A percentile compares a stretch with the other conserved stretches of the same genome.
Conservation (phyloP, 441 rosid genomes). For the Adansonia grandidieri region DNA sequence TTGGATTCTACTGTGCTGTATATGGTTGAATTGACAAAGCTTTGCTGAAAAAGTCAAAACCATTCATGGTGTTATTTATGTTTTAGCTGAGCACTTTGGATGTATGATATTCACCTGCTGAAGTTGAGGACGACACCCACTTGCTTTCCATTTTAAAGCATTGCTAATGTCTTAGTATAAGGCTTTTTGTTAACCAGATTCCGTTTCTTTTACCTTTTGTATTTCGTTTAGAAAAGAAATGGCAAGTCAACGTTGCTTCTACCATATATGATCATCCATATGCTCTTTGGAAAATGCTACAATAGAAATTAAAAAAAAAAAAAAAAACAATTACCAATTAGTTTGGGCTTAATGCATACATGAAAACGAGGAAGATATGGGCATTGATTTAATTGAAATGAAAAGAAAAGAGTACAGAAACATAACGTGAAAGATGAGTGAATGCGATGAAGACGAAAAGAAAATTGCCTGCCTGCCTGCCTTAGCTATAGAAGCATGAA, state of each 20-base stretch:
- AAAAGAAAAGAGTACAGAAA: neutral
- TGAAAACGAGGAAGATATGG: neutral
- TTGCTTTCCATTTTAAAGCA: neutral
- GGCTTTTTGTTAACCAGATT: neutral
- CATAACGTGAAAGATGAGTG: neutral
- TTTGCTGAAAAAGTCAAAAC: neutral
- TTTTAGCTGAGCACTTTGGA: slow-evolving; percentile 5
- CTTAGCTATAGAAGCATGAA: neutral
- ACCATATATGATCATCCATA: too few relatives aligned
- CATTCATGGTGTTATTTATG: neutral
- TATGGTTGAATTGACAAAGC: neutral
- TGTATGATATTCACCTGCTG: neutral
- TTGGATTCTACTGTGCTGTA: neutral
- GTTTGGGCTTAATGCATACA: too few relatives aligned
- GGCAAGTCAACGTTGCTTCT: too few relatives aligned
- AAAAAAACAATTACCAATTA: too few relatives aligned
- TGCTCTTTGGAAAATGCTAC: too few relatives aligned
- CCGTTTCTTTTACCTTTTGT: neutral
- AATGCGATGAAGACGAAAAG: neutral
- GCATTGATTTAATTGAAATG: neutral
- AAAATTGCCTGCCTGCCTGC: neutral
- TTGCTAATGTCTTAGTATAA: neutral
- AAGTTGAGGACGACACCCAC: neutral
- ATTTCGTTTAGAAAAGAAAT: neutral
- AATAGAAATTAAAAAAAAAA: too few relatives aligned